phyloP scores from a whole-genome alignment of 129 eudicot genomes.

The Pseudognaphalium luteoalbum region DNA sequence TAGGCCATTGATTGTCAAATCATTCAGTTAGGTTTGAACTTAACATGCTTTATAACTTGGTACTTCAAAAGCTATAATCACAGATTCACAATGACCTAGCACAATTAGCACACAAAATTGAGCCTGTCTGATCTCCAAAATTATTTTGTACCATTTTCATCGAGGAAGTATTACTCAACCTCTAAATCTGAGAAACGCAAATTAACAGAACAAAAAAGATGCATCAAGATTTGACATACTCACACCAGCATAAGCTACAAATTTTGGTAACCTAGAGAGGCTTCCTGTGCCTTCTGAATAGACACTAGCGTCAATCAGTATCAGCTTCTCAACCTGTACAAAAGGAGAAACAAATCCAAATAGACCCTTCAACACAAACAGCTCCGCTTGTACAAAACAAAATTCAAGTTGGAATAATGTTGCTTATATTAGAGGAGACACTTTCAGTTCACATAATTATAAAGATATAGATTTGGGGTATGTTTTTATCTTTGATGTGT shows the following conservation, averaged over 20 bases:
- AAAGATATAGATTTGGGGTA: neutral
- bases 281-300: constrained; percentile 89
- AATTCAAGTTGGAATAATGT: neutral
- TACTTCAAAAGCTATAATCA: neutral
- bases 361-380: neutral
- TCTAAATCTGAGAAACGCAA: constrained; percentile 1
- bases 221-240: constrained; percentile 34
- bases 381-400: neutral
- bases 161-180: neutral
- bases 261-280: constrained; percentile 69
- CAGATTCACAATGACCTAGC: neutral
- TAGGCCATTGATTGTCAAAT: no score
- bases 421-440: neutral
- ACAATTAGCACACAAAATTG: neutral
- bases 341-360: constrained; percentile 6
- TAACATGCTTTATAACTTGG: neutral
- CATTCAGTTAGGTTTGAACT: no score
- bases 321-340: constrained; percentile 79
- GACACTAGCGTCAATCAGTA: constrained; percentile 91
- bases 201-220: neutral
- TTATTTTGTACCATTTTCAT: neutral
- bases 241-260: constrained; percentile 80
- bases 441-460: neutral
- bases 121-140: neutral
- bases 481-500: neutral